These are phyloP conservation scores for Verbena officinalis DNA, from an alignment of 257 asterid genomes.

Conservation along the genomic window DNA sequence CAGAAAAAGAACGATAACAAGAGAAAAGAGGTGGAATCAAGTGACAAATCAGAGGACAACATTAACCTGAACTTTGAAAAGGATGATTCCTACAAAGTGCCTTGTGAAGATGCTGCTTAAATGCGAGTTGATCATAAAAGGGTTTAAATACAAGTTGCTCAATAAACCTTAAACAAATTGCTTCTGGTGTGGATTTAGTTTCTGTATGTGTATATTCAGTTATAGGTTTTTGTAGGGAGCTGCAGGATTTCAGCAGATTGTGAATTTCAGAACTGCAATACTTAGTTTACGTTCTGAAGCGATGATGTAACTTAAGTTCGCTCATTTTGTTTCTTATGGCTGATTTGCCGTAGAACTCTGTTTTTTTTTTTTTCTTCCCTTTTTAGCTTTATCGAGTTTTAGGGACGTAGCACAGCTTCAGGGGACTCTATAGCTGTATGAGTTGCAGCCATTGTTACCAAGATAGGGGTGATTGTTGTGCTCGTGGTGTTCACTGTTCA, in stretches of 20 bases:
- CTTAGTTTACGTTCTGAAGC: conserved; percentile 29
- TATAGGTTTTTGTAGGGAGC: conserved; percentile 51
- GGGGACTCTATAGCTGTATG: conserved; percentile 5
- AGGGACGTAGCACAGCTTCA: conserved; percentile 18
- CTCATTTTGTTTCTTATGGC: conserved; percentile 13
- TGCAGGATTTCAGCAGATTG: conserved; percentile 32
- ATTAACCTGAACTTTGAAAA: conserved; percentile 49
- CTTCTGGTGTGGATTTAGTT: conserved; percentile 23
- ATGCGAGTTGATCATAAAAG: conserved; percentile 12
- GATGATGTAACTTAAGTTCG: conserved; percentile 25
- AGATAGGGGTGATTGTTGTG: background rate
- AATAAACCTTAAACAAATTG: conserved; percentile 2
- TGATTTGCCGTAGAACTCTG: conserved; percentile 26
- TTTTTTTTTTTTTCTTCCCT: background rate
- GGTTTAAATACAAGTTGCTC: background rate
- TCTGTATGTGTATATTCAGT: conserved; percentile 44
- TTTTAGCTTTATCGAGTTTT: conserved; percentile 9
- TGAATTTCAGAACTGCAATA: conserved; percentile 26
- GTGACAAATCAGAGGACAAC: conserved; percentile 43
- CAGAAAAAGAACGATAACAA: conserved; percentile 66
- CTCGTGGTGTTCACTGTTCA: background rate
- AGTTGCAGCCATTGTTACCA: background rate
- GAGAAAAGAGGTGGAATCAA: conserved; percentile 48
- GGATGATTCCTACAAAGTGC: conserved; percentile 38
- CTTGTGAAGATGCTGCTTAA: conserved; percentile 41